Evolutionary conservation across 768 basidiomycete species (phyloP).

Genomic region (Ramaria sp.): DNA sequence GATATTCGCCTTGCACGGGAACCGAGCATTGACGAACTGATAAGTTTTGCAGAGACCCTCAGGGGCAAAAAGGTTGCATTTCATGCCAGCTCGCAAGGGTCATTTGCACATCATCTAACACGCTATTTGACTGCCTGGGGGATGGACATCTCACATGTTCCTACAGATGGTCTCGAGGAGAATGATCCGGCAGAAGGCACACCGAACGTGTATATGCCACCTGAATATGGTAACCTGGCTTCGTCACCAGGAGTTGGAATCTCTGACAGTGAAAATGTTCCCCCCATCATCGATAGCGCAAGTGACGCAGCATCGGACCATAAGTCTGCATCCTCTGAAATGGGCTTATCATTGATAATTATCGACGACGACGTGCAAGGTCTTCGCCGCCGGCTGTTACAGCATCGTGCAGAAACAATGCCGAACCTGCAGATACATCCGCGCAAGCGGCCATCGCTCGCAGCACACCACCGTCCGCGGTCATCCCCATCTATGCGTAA

Average conservation of each 20-base stretch:
- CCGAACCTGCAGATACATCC: constrained; percentile 29
- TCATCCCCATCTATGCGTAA: constrained; percentile 76
- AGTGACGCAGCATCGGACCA: not conserved
- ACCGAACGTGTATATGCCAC: not conserved
- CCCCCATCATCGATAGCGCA: not conserved
- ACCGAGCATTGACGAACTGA: constrained; percentile 71
- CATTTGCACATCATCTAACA: constrained; percentile 88
- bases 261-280: not conserved
- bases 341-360: constrained; percentile 61
- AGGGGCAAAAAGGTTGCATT: constrained; percentile 76
- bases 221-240: constrained; percentile 15
- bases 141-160: constrained; percentile 76
- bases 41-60: constrained; percentile 69
- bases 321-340: constrained; percentile 30
- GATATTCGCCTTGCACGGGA: constrained; percentile 50
- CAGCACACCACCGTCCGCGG: constrained; percentile 57
- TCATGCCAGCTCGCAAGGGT: constrained; percentile 77
- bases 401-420: constrained; percentile 48
- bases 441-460: constrained; percentile 60
- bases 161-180: constrained; percentile 21
- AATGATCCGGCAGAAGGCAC: constrained; percentile 5
- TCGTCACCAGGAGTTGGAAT: constrained; percentile 25
- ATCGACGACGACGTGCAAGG: constrained; percentile 88
- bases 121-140: constrained; percentile 93
- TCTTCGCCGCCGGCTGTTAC: constrained; percentile 63